Evolutionary conservation across 805 yeast species (phyloP).

Genomic region (Allodekkera sacchari): DNA sequence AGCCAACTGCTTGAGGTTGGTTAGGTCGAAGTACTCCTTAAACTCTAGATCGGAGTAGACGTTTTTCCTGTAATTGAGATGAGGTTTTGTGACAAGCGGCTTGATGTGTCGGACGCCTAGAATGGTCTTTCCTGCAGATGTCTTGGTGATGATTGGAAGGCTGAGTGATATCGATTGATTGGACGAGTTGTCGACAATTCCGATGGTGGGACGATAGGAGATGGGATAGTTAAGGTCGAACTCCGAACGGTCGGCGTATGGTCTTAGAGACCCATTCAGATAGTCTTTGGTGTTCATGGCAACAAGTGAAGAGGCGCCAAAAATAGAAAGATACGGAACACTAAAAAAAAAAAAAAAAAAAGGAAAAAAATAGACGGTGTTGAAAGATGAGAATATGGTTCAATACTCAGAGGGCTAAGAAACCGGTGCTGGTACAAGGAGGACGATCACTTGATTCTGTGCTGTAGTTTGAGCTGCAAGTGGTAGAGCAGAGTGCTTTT

Average conservation of each 20-base stretch:
- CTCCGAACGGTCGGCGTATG: constrained; percentile 23
- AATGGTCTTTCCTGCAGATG: constrained; percentile 1
- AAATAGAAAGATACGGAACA: background rate
- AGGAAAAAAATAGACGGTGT: no score
- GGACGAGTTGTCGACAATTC: constrained; percentile 26
- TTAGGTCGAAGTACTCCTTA: constrained; percentile 54
- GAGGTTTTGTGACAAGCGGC: constrained; percentile 9
- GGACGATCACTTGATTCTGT: no score
- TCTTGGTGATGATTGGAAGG: constrained; percentile 8
- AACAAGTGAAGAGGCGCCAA: background rate
- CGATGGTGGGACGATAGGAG: constrained; percentile 24
- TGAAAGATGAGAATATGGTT: no score
- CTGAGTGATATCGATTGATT: constrained; percentile 27
- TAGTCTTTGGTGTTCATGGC: constrained; percentile 17
- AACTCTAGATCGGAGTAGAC: constrained; percentile 53
- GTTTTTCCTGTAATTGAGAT: constrained; percentile 23
- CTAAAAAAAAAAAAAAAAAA: background rate
- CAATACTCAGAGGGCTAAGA: no score
- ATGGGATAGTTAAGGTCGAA: constrained; percentile 28
- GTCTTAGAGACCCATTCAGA: constrained; percentile 22
- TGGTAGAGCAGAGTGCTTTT: no score
- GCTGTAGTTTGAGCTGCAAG: no score
- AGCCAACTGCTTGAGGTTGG: constrained; percentile 48
- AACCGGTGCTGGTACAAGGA: no score
- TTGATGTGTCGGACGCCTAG: background rate